A percentile compares a stretch with the other conserved stretches of the same genome.
Evolutionary conservation across 1,284 basidiomycete species (phyloP).

Genomic region (Trichosporon ovoides): DNA sequence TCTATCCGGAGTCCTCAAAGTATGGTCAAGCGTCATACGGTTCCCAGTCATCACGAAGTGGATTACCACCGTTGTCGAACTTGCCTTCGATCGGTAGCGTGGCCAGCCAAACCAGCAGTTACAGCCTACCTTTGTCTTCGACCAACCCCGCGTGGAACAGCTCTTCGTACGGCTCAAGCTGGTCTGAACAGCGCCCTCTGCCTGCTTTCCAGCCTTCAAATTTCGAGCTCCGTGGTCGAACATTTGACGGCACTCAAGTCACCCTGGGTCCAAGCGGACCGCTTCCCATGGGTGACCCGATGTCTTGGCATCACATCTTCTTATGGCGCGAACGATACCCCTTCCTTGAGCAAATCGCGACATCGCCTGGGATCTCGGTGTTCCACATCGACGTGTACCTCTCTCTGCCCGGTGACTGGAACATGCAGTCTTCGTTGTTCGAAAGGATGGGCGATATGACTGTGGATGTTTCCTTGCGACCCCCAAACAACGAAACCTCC

Average conservation of each 20-base stretch:
- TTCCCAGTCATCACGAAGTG: constrained; percentile 5
- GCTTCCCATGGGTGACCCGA: neutral
- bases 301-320: constrained; percentile 9
- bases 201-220: constrained; percentile 10
- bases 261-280: constrained; percentile 8
- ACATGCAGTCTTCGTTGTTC: constrained; percentile 6
- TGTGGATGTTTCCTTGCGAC: neutral
- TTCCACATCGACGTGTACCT: constrained; percentile 21
- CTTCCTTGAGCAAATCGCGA: constrained; percentile 13
- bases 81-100: constrained; percentile 14
- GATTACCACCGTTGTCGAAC: constrained; percentile 2
- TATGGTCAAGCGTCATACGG: constrained; percentile 1
- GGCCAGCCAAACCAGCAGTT: constrained; percentile 6
- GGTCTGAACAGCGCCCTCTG: neutral
- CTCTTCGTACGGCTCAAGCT: constrained; percentile 1
- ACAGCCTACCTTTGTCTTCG: neutral
- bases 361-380: constrained; percentile 2
- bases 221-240: constrained; percentile 11
- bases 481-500: neutral
- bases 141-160: constrained; percentile 1
- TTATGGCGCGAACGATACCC: constrained; percentile 13
- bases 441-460: constrained; percentile 9
- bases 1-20: constrained; percentile 11
- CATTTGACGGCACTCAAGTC: neutral
- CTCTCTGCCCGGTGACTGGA: constrained; percentile 6